A percentile compares a stretch with the other conserved stretches of the same genome.
Conservation (phyloP, 1,139 yeast genomes). For the Yamadazyma diospyri region DNA sequence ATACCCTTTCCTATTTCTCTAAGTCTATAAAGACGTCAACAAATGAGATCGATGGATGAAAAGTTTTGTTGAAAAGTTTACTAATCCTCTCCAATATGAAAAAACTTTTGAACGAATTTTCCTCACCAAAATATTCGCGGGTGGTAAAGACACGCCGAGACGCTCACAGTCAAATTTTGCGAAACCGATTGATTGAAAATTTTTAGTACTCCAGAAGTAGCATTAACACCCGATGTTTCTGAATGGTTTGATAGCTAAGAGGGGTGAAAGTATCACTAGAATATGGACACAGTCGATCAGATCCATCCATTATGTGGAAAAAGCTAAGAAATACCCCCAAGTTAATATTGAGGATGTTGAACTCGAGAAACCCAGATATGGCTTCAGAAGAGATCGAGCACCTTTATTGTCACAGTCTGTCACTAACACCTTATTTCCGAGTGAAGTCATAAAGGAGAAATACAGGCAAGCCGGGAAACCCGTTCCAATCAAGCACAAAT, state of each 20-base stretch:
- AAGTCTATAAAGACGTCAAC: constrained; percentile 2
- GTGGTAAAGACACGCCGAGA: constrained; percentile 6
- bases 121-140: constrained; percentile 3
- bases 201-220: neutral
- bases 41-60: constrained; percentile 1
- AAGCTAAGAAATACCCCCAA: constrained; percentile 34
- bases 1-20: no score
- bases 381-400: constrained; percentile 37
- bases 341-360: constrained; percentile 39
- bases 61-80: constrained; percentile 3
- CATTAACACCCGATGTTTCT: neutral
- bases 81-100: constrained; percentile 5
- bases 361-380: constrained; percentile 36
- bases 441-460: constrained; percentile 30
- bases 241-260: neutral
- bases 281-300: constrained; percentile 3
- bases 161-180: no score
- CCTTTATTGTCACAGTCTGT: constrained; percentile 42
- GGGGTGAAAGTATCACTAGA: neutral
- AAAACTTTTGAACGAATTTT: constrained; percentile 4
- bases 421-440: constrained; percentile 41
- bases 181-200: constrained; percentile 1
- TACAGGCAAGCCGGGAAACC: constrained; percentile 40
- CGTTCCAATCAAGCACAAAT: constrained; percentile 39
- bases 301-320: constrained; percentile 30